Base-by-base conservation (phyloP, 2,329 filamentous ascomycete genomes). In the Calcarisporium arbuscula region DNA sequence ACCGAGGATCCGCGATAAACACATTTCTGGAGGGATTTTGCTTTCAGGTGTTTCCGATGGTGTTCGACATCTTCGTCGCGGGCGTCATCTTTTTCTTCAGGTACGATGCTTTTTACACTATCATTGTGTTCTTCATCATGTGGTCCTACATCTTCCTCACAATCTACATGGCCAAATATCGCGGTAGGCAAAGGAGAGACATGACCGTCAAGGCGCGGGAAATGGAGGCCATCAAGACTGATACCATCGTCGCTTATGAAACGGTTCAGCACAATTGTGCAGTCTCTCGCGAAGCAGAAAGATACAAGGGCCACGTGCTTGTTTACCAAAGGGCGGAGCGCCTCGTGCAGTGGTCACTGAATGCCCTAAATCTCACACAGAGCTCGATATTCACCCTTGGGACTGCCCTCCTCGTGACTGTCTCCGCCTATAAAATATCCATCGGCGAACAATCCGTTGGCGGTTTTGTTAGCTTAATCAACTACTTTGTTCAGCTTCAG, bases 211-310 rank as follows among this genome's bases (percentile, higher is more conserved):
- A 64, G 40, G 55, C 54, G 4, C 60, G 67, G 5, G 65, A 70
- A 39, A 67, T 69, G 65, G 65, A 70, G 28, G 66, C 65, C 6
- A 56, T 61, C 38, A 67, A 66, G 58, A 68, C 61, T 2, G 67
- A 70, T 44, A 60, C 67, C 4, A 63, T 70, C 27, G 55, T 68
- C 45, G 64, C 66, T 0, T 70, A 67, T 38, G 67, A 70, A 41
- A 80, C 76, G 2, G 76, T 80, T 28, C 77, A 80, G 44, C 77
- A 80, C 50, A 80, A 79, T 57, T 77, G 77, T 43, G 75, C 76
- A 14, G 71, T 79, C 41, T 58, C 58, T 2, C 70, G 73, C 40
- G 76, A 80, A 47, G 76, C 75, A 27, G 62, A 68, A 33, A 62
- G 73, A 6, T 80, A 77, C 48, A 67, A 64, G 19, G 58, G 68